Base-by-base conservation (phyloP, 108 stramenopile species). In the Bacterosira constricta region DNA sequence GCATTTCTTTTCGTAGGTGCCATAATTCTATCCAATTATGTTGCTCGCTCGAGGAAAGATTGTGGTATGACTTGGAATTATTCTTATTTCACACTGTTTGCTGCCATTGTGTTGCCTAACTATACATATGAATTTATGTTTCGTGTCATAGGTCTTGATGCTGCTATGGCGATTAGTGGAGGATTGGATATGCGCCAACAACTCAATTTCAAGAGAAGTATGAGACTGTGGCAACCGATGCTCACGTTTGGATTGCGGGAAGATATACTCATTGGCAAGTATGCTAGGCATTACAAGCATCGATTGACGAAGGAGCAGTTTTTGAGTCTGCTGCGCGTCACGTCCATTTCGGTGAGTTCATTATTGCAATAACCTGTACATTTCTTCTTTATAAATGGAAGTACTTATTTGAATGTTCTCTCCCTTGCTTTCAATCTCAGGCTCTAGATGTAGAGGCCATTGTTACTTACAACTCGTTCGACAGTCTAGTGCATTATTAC, bases 221-320 rank as follows among this genome's bases (percentile, higher is more conserved):
- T 85, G 71, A 79, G 88, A 26, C 59, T 96, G 12, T 97, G 96
- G 96, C 97, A 97, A 71, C 97, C 97, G 0, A 81, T 96, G 69
- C 72, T 97, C 8, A 86, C 94, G 0, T 75, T 85, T 46, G 77
- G 67, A 2, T 61, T 90, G 46, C 53, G 90, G 31, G 83, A 75
- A 26, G 77, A 85, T 15, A 88, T 94, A 47, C 38, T 93, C 2
- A 34, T 91, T 17, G 86, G 86, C 36, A 90, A 93, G 61, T 90
- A 86, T 71, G 88, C 81, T 3, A 70, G 85, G 18, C 79, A 88
- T 31, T 85, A 85, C 52, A 76, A 76, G 44, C 64, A 78, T 20
- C 57, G 87, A 29, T 54, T 94, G 61, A 79, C 81, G 0, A 64
- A 64, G n/a, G 70, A 77, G 6, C 76, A 90, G 29, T 76, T 87